Conservation (phyloP, 2,329 filamentous ascomycete species). For the Colletotrichum brevisporum region DNA sequence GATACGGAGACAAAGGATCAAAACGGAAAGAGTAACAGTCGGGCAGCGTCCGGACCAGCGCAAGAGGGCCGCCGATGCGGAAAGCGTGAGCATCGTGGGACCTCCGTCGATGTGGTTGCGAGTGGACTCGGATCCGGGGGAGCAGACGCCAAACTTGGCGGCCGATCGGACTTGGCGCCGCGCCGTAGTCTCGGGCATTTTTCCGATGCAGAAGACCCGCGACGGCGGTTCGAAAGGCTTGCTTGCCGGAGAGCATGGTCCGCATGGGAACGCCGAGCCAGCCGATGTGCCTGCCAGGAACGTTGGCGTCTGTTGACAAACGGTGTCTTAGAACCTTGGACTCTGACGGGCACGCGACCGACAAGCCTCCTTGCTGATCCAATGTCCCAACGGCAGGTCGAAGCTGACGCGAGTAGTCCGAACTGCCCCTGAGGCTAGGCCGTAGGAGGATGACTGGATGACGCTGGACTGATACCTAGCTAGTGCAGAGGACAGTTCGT, state of each 20-base stretch:
- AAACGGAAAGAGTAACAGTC: not conserved
- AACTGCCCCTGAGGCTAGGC: not conserved
- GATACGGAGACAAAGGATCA: not conserved
- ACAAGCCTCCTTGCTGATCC: not conserved
- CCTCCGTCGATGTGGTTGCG: not conserved
- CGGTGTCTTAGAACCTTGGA: not conserved
- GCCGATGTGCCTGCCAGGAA: not conserved
- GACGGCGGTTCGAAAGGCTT: not conserved
- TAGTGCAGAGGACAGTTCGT: not conserved
- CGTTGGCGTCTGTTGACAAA: not conserved
- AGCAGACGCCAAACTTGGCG: not conserved
- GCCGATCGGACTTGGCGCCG: conserved; percentile 9
- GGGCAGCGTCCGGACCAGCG: no score
- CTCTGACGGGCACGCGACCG: not conserved
- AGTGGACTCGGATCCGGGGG: not conserved
- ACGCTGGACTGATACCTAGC: not conserved
- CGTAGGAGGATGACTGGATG: not conserved
- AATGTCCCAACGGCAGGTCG: not conserved
- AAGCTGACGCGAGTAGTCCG: not conserved
- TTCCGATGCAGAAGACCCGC: conserved; percentile 1
- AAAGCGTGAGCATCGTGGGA: not conserved
- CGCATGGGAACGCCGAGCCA: not conserved
- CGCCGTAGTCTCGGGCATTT: conserved; percentile 5
- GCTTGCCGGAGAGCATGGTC: not conserved
- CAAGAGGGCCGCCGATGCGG: no score